Evolutionary conservation across 768 basidiomycete genomes (phyloP).

Genomic region (Tylopilus felleus): DNA sequence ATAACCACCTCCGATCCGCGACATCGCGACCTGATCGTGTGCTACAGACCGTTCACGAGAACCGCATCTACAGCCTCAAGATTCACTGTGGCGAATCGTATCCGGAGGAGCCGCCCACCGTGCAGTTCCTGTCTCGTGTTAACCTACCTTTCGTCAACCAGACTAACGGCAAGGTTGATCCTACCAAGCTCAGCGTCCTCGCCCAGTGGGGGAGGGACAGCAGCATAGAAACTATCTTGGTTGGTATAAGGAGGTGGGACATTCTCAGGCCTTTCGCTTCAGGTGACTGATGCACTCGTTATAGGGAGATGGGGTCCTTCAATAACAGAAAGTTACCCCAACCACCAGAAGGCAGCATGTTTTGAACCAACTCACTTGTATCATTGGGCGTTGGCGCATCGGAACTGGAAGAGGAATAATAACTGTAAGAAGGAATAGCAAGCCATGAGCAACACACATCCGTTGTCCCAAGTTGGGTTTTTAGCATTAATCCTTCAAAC

Average conservation of each 20-base stretch:
- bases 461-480: constrained; percentile 14
- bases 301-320: constrained; percentile 91
- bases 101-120: constrained; percentile 72
- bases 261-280: not conserved
- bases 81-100: constrained; percentile 78
- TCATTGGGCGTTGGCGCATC: not conserved
- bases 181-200: constrained; percentile 66
- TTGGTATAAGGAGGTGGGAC: constrained; percentile 86
- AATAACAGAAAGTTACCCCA: constrained; percentile 93
- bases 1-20: constrained; percentile 5
- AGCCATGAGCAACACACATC: constrained; percentile 7
- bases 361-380: constrained; percentile 35
- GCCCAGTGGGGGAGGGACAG: constrained; percentile 68
- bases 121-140: constrained; percentile 85
- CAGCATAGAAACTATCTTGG: constrained; percentile 85
- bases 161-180: constrained; percentile 74
- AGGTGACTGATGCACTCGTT: constrained; percentile 4
- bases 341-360: constrained; percentile 82
- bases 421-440: constrained; percentile 13
- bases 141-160: constrained; percentile 90
- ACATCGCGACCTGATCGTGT: constrained; percentile 15
- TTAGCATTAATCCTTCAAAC: constrained; percentile 23
- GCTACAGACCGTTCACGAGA: constrained; percentile 90
- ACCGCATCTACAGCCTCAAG: constrained; percentile 94
- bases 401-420: constrained; percentile 8